These are phyloP conservation scores for Betula pendula DNA, from an alignment of 306 rosid genomes.

Conservation along the genomic window DNA sequence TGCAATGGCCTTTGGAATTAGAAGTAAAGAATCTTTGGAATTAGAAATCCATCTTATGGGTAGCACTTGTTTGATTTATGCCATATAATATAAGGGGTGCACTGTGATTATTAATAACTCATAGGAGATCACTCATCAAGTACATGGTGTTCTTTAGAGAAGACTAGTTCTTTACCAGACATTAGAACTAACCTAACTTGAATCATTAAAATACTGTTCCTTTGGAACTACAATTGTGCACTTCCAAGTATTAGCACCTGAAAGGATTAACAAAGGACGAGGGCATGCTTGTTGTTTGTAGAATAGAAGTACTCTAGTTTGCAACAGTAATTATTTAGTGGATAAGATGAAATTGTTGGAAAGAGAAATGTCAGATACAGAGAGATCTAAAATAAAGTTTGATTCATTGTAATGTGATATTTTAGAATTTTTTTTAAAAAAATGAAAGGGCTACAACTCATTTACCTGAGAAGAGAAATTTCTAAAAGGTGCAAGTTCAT, in stretches of 20 bases:
- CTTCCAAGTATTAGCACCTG: not conserved
- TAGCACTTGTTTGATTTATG: not conserved
- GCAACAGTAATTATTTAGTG: no score
- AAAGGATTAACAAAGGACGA: no score
- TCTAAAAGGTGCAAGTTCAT: constrained; percentile 77
- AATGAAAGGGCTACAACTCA: not conserved
- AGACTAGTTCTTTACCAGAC: not conserved
- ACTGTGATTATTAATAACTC: not conserved
- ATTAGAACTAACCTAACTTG: not conserved
- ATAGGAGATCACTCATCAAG: not conserved
- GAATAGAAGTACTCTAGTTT: no score
- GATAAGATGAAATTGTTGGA: not conserved
- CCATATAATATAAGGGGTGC: not conserved
- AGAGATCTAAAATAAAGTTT: constrained; percentile 1
- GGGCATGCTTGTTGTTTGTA: no score
- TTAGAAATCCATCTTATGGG: not conserved
- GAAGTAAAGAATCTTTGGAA: not conserved
- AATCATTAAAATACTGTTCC: not conserved
- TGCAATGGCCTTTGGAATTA: not conserved
- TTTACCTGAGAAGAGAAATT: constrained; percentile 91
- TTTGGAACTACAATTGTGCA: not conserved
- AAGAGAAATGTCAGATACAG: not conserved
- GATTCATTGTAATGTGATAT: not conserved
- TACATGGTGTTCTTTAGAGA: not conserved
- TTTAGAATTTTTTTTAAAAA: not conserved